Conservation (phyloP, 306 rosid species). For the Corylus heterophylla region DNA sequence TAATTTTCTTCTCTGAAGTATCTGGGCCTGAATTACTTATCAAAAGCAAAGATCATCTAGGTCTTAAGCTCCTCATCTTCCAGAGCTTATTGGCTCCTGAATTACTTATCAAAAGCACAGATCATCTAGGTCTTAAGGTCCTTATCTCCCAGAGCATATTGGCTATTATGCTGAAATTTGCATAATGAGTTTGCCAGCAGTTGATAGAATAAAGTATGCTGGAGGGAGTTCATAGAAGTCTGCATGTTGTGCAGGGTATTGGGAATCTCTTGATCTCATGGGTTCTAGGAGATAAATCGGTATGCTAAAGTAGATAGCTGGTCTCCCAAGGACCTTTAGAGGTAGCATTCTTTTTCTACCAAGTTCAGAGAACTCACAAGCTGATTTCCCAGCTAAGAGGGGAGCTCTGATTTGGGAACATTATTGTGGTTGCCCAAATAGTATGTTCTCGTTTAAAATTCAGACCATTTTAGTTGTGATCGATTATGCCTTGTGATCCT, state of each 20-base stretch:
- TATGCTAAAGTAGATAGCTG: not conserved
- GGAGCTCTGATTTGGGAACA: not conserved
- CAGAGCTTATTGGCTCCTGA: not conserved
- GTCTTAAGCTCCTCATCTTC: not conserved
- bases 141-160: not conserved
- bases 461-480: too few relatives aligned
- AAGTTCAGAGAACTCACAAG: not conserved
- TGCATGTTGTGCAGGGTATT: not conserved
- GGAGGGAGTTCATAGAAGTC: not conserved
- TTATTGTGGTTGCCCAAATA: too few relatives aligned
- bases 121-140: not conserved
- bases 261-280: not conserved
- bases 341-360: not conserved
- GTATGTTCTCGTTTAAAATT: too few relatives aligned
- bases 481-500: too few relatives aligned
- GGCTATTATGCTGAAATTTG: not conserved
- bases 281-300: not conserved
- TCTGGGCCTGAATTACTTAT: too few relatives aligned
- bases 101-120: too few relatives aligned
- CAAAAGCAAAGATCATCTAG: too few relatives aligned
- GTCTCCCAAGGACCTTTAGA: not conserved
- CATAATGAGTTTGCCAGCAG: not conserved
- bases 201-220: not conserved
- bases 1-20: too few relatives aligned
- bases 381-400: not conserved